Percentiles rank a stretch among this genome's conserved stretches.
Evolutionary conservation across 139 green algal genomes (phyloP).

Genomic region (Chlamydomonas schloesseri): DNA sequence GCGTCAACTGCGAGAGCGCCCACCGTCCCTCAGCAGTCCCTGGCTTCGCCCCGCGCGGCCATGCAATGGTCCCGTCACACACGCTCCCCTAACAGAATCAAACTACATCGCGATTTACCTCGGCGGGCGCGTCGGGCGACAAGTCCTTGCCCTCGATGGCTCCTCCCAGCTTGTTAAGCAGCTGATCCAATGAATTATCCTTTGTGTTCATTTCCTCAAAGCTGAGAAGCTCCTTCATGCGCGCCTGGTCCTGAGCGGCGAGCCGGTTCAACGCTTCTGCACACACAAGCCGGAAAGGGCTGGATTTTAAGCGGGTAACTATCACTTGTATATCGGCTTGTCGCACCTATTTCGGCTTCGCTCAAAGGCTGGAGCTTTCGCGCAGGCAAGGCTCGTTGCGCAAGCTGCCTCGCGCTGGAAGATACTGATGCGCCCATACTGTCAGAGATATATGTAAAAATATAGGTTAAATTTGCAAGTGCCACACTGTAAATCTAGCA

Average conservation of each 20-base stretch:
- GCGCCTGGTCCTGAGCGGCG: constrained; percentile 34
- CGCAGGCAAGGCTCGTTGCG: not conserved
- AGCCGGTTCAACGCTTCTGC: constrained; percentile 43
- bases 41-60: not conserved
- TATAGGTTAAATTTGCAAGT: no score
- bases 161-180: constrained; percentile 37
- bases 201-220: constrained; percentile 45
- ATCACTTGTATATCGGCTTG: no score
- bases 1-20: no score
- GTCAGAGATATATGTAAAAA: not conserved
- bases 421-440: constrained; percentile 5
- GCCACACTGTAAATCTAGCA: no score
- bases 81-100: no score
- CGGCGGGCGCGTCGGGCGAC: not conserved
- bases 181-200: constrained; percentile 27
- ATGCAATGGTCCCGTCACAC: not conserved
- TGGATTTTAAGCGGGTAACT: no score
- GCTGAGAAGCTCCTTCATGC: constrained; percentile 40
- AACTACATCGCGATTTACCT: not conserved
- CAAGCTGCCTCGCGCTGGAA: constrained; percentile 7
- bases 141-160: constrained; percentile 22
- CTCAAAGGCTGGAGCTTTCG: constrained; percentile 29
- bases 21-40: no score
- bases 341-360: constrained; percentile 10
- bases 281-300: no score